These are phyloP conservation scores for Coelastrella sp. DNA, from an alignment of 139 green algal species.

Conservation along the genomic window DNA sequence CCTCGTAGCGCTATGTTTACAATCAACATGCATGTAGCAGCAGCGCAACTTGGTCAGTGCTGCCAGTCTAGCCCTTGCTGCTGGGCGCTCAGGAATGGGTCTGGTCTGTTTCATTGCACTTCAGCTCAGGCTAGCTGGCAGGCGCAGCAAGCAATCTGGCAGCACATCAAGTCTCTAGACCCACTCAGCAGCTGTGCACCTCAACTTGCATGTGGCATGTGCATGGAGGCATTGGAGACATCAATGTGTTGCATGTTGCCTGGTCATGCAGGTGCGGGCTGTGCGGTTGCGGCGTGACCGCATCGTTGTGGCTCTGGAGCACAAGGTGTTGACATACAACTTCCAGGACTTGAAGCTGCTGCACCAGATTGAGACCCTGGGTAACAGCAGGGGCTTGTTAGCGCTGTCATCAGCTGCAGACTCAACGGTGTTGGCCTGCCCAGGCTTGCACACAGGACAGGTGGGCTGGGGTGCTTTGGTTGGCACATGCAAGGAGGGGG, in stretches of 20 bases:
- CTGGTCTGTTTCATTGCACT: too few relatives aligned
- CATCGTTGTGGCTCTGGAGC: conserved; percentile 96
- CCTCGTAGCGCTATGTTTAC: not conserved
- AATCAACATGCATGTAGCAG: too few relatives aligned
- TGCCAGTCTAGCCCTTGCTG: too few relatives aligned
- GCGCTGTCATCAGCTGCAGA: conserved; percentile 86
- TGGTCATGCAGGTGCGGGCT: conserved; percentile 75
- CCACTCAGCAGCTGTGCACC: not conserved
- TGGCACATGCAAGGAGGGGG: not conserved
- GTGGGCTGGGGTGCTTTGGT: conserved; percentile 46
- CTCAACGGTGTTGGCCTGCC: conserved; percentile 93
- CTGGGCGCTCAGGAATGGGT: too few relatives aligned
- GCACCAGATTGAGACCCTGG: conserved; percentile 92
- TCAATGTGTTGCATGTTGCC: too few relatives aligned
- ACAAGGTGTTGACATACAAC: conserved; percentile 96
- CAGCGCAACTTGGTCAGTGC: too few relatives aligned
- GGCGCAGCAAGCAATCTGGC: not conserved
- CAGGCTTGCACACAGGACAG: conserved; percentile 92
- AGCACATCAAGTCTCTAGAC: not conserved
- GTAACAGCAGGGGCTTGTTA: conserved; percentile 89
- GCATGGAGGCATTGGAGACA: not conserved
- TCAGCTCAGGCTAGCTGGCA: too few relatives aligned
- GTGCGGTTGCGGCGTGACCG: conserved; percentile 92
- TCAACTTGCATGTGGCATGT: not conserved
- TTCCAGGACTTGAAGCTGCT: conserved; percentile 88